These are phyloP conservation scores for Gnetum montanum DNA, from an alignment of 75 land plant genomes.

Conservation along the genomic window DNA sequence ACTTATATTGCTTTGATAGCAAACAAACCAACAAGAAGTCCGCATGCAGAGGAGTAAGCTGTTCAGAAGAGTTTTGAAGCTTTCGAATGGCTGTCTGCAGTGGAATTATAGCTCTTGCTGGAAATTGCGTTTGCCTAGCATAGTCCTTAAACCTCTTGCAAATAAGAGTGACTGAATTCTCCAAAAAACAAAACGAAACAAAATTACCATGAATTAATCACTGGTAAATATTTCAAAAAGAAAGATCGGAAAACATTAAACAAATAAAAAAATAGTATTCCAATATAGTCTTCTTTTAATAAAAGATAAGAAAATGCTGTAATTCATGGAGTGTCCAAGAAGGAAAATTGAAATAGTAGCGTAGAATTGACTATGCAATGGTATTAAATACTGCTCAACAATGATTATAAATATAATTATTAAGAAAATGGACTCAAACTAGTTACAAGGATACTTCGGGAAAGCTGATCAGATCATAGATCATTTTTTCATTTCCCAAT, in stretches of 20 bases:
- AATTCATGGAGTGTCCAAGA: too few relatives aligned
- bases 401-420: too few relatives aligned
- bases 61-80: constrained; percentile 70
- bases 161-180: constrained; percentile 58
- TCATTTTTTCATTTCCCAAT: too few relatives aligned
- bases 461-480: too few relatives aligned
- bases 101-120: constrained; percentile 75
- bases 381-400: too few relatives aligned
- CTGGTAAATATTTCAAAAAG: constrained; percentile 3
- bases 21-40: constrained; percentile 83
- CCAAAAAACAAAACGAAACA: constrained; percentile 31
- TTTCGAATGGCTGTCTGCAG: constrained; percentile 69
- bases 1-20: constrained; percentile 77
- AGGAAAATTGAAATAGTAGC: too few relatives aligned
- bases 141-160: constrained; percentile 86
- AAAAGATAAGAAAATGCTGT: not conserved
- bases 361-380: too few relatives aligned
- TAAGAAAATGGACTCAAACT: too few relatives aligned
- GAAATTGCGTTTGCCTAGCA: constrained; percentile 52
- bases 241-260: not conserved
- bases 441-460: too few relatives aligned
- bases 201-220: not conserved
- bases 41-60: constrained; percentile 76
- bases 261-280: not conserved
- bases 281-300: not conserved